Evolutionary conservation across 2,329 filamentous ascomycete genomes (phyloP), one percentile per base, ranked within the genome.

Genomic region (Hyphodiscus sp.): DNA sequence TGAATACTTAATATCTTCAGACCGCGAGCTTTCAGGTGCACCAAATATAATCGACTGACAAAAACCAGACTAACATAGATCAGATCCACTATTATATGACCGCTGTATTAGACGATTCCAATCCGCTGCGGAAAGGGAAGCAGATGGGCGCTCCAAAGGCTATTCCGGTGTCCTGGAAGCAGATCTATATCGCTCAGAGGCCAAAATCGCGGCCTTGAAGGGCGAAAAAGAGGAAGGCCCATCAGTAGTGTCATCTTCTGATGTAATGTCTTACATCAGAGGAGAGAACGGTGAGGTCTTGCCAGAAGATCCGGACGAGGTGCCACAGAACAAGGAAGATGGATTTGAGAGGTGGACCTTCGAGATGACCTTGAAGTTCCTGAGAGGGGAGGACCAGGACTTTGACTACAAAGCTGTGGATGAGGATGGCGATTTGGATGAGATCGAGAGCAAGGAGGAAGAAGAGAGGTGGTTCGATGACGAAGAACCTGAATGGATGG

Each of bases 401-500:
- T 68, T 69, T 55, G 60, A 68, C 42, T 69, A 69, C 53, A 50
- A 50, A 30, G 44, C 46, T 19, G 61, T 69, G 18, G 67, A 69
- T 62, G 60, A 62, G 44, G 65, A 57, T 52, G 65, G 65, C 10
- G 66, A 67, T 23, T 65, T 52, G 49, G 67, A 69, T 59, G 59
- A 58, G 43, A 58, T 69, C 41, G 67, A 68, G 50, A 56, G 60
- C 20, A 58, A 58, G 47, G 67, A 69, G 53, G 62, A 57, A 33
- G 66, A 68, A 52, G 67, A 69, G 43, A 58, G 52, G 48, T 69
- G 64, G 65, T 69, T 69, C 64, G 66, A 69, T 16, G 65, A 67
- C 18, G 67, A 69, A 55, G 65, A 68, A 52, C 65, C 66, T 20
- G 59, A 61, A 46, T 69, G 65, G 63, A 52, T 63, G 41, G 59